phyloP scores from a whole-genome alignment of 1,284 basidiomycete species.

The Pascua guehoae region DNA sequence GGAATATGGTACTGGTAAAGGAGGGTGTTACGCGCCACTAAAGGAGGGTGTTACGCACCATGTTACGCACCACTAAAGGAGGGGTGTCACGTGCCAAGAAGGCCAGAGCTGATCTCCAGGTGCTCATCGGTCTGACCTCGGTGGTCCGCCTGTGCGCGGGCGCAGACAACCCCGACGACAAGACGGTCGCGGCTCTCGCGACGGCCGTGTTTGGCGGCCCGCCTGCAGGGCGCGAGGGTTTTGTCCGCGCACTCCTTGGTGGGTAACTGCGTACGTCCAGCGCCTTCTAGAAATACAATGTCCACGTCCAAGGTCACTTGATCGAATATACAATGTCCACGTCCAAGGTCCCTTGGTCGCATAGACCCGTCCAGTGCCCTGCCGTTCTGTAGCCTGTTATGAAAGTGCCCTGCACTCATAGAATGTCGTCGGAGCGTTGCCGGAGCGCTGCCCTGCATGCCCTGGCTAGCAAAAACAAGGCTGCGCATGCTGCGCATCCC shows the following conservation, averaged over 20 bases:
- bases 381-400: too few relatives aligned
- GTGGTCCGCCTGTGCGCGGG: conserved; percentile 24
- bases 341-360: too few relatives aligned
- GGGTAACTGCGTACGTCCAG: background rate
- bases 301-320: too few relatives aligned
- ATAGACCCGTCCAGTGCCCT: too few relatives aligned
- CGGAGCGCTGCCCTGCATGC: too few relatives aligned
- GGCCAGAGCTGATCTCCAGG: conserved; percentile 7
- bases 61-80: conserved; percentile 1
- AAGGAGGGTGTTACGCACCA: conserved; percentile 7
- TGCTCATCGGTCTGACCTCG: conserved; percentile 31
- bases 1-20: conserved; percentile 33
- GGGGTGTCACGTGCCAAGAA: background rate
- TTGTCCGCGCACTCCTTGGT: conserved; percentile 7
- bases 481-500: too few relatives aligned
- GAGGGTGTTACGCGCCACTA: conserved; percentile 25
- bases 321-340: too few relatives aligned
- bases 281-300: background rate
- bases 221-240: conserved; percentile 4
- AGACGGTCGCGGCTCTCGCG: conserved; percentile 4
- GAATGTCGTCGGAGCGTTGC: too few relatives aligned
- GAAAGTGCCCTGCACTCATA: too few relatives aligned
- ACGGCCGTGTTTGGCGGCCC: conserved; percentile 13
- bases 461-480: too few relatives aligned
- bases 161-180: conserved; percentile 1